Evolutionary conservation across 169 alveolate genomes (phyloP), one percentile per base, ranked within the genome.

Genomic region (Plasmodium reichenowi): DNA sequence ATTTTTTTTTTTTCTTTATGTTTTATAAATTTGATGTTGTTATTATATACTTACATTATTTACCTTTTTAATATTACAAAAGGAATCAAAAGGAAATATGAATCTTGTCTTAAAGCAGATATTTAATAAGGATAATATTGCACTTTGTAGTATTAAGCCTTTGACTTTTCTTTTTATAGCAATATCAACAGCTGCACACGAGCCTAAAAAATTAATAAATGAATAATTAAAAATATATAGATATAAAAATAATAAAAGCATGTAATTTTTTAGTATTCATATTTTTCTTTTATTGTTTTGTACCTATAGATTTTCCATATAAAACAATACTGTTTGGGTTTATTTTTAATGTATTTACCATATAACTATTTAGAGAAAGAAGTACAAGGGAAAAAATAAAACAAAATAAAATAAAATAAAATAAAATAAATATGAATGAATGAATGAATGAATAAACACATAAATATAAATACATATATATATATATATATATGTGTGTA

Each of bases 301-400:
- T 67, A 80, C 90, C 90, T 80, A 80, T 80, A 64, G 90, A 80
- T 50, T 70, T 80, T 62, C 90, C 90, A 56, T 80, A 80, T 72
- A 80, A 17, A 32, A 80, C 72, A 68, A 80, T 80, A 24, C 47
- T 80, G 7, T 68, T 72, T 58, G 90, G 74, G 12, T 80, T 66
- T 68, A 80, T 80, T 20, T 80, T 80, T 58, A 80, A 54, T 8
- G 12, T 48, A 62, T 80, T 56, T 62, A 80, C 90, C 90, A 80
- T 80, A 24, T 80, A 80, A 32, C 90, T 80, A 62, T 48, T 54
- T 62, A 62, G 50, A 38, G 48, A 80, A 12, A 38, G 48, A 80
- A 12, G 38, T 38, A 67, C 32, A 47, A 17, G 24, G 20, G 32
- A 24, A 60, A 13, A 48, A 50, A 29, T 67, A 47, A 74, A 58